A percentile compares a stretch with the other conserved stretches of the same genome.
Evolutionary conservation across 208 protist genomes (phyloP).

Genomic region (Wallacemonas collosoma): DNA sequence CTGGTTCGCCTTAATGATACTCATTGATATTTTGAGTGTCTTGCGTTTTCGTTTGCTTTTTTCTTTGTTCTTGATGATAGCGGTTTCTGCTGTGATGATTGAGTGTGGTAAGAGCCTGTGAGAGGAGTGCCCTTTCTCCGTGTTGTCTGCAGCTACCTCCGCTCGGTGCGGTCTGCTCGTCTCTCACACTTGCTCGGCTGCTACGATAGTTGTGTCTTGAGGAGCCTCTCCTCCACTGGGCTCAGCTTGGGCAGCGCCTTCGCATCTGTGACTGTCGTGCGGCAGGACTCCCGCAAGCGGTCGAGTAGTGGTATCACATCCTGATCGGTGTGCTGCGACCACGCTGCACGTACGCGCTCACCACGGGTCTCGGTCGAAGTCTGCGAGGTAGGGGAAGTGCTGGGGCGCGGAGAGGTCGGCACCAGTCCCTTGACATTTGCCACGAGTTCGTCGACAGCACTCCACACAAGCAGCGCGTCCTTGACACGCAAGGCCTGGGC

Average conservation of each 20-base stretch:
- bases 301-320: constrained; percentile 19
- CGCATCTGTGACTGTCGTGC: constrained; percentile 20
- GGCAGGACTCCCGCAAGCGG: constrained; percentile 26
- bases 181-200: not conserved
- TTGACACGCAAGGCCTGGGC: constrained; percentile 45
- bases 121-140: no score
- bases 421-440: not conserved
- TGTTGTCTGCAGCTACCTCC: no score
- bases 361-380: not conserved
- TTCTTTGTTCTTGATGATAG: no score
- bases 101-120: no score
- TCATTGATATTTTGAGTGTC: no score
- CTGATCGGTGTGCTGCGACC: not conserved
- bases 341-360: constrained; percentile 15
- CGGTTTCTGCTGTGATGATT: no score
- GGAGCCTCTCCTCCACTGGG: constrained; percentile 27
- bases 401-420: not conserved
- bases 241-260: constrained; percentile 34
- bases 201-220: constrained; percentile 6
- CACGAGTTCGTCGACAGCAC: constrained; percentile 27
- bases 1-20: no score
- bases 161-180: no score
- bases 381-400: not conserved
- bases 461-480: constrained; percentile 50
- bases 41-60: no score